Conservation (phyloP, 371 early-diverging fungal species). For the Saksenaea oblongispora region DNA sequence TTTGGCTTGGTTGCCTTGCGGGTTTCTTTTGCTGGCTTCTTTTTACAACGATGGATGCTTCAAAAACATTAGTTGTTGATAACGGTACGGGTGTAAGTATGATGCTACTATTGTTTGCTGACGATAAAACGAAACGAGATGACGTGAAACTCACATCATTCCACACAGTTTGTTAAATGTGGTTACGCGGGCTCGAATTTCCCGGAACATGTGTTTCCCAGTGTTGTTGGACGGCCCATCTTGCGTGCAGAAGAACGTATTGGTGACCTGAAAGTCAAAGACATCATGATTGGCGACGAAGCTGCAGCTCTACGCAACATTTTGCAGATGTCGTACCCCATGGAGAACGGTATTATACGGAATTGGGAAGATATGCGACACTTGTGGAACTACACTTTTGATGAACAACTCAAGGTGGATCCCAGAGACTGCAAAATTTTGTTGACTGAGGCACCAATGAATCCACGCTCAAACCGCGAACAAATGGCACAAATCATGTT, state of each 20-base stretch:
- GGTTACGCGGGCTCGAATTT: conserved; percentile 97
- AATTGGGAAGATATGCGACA: conserved; percentile 99
- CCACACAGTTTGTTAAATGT: conserved; percentile 88
- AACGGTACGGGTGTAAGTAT: conserved; percentile 93
- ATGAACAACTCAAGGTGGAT: conserved; percentile 87
- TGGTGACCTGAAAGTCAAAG: conserved; percentile 79
- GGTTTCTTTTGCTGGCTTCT: background rate
- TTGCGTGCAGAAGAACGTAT: conserved; percentile 92
- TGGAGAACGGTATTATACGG: conserved; percentile 97
- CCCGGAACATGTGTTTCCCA: conserved; percentile 94
- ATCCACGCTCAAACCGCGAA: conserved; percentile 90
- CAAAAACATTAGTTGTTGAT: conserved; percentile 90
- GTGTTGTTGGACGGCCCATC: conserved; percentile 96
- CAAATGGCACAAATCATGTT: conserved; percentile 95
- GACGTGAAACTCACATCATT: background rate
- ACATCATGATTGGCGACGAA: conserved; percentile 98
- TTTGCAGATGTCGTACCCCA: conserved; percentile 95
- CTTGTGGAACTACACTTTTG: conserved; percentile 97
- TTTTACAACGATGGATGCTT: conserved; percentile 41
- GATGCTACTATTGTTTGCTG: background rate
- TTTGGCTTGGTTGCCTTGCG: background rate
- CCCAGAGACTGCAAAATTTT: conserved; percentile 89
- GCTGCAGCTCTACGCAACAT: conserved; percentile 87
- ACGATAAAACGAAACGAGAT: conserved; percentile 8
- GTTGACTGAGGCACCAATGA: conserved; percentile 96